phyloP scores from a whole-genome alignment of 352 stramenopile genomes.

The Phytophthora lateralis region DNA sequence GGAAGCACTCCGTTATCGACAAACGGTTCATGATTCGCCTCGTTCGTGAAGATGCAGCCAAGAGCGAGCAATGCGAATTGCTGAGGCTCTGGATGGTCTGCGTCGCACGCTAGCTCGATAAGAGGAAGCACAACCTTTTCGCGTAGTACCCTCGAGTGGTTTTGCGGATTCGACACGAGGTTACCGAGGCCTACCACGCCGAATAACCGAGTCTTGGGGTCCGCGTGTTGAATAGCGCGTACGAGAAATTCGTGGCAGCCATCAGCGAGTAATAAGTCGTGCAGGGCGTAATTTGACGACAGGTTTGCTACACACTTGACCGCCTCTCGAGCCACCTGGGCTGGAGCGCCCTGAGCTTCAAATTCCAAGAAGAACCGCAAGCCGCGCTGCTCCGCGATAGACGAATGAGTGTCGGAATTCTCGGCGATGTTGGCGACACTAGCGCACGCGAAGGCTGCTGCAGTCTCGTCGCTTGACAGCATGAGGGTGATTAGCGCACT shows the following conservation, averaged over 20 bases:
- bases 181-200: conserved; percentile 91
- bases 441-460: conserved; percentile 74
- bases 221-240: conserved; percentile 55
- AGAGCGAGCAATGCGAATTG: conserved; percentile 86
- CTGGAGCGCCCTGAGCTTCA: conserved; percentile 33
- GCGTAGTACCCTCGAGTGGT: conserved; percentile 74
- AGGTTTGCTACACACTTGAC: conserved; percentile 83
- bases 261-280: conserved; percentile 82
- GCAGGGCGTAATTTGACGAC: conserved; percentile 84
- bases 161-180: conserved; percentile 84
- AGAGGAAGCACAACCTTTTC: conserved; percentile 66
- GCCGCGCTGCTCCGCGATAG: conserved; percentile 77
- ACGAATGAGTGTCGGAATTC: conserved; percentile 87
- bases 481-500: conserved; percentile 87
- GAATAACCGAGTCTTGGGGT: conserved; percentile 85
- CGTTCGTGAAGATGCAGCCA: conserved; percentile 80
- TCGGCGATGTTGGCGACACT: conserved; percentile 94
- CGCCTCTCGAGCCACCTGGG: conserved; percentile 57
- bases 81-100: conserved; percentile 48
- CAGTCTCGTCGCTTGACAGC: conserved; percentile 73
- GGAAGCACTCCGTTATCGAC: conserved; percentile 73
- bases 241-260: conserved; percentile 85
- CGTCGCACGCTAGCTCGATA: conserved; percentile 55
- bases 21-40: conserved; percentile 69
- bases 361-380: conserved; percentile 83